phyloP scores from a whole-genome alignment of 805 yeast genomes.

The Candida andamanensis region DNA sequence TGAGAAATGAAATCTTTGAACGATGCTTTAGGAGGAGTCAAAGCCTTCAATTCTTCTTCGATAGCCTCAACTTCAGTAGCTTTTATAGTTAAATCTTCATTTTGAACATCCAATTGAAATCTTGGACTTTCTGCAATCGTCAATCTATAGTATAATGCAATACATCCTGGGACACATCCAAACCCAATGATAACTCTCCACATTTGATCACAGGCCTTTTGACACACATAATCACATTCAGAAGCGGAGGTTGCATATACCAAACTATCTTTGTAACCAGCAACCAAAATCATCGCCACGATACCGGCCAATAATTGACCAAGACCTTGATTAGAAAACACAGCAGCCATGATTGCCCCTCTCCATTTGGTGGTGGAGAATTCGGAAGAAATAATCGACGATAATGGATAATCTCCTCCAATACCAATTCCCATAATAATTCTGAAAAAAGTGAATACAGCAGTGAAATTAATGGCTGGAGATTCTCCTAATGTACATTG shows the following conservation, averaged over 20 bases:
- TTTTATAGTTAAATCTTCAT: constrained; percentile 50
- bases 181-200: constrained; percentile 90
- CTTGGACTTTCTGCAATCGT: constrained; percentile 95
- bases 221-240: constrained; percentile 64
- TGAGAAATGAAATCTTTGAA: constrained; percentile 65
- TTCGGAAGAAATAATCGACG: constrained; percentile 90
- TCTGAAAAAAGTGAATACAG: constrained; percentile 72
- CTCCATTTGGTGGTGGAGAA: constrained; percentile 94
- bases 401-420: constrained; percentile 95
- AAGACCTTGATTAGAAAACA: constrained; percentile 95
- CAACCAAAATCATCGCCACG: constrained; percentile 70
- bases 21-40: constrained; percentile 76
- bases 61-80: constrained; percentile 44
- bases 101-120: constrained; percentile 73
- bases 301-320: constrained; percentile 89
- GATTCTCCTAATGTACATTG: constrained; percentile 74
- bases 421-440: constrained; percentile 92
- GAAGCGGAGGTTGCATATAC: constrained; percentile 47
- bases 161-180: constrained; percentile 83
- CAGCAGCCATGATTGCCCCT: constrained; percentile 97
- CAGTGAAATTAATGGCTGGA: constrained; percentile 67
- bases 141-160: constrained; percentile 85
- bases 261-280: constrained; percentile 66
- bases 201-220: constrained; percentile 82
- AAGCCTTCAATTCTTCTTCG: constrained; percentile 32